Evolutionary conservation across 129 eudicot genomes (phyloP).

Genomic region (Pulicaria dysenterica): DNA sequence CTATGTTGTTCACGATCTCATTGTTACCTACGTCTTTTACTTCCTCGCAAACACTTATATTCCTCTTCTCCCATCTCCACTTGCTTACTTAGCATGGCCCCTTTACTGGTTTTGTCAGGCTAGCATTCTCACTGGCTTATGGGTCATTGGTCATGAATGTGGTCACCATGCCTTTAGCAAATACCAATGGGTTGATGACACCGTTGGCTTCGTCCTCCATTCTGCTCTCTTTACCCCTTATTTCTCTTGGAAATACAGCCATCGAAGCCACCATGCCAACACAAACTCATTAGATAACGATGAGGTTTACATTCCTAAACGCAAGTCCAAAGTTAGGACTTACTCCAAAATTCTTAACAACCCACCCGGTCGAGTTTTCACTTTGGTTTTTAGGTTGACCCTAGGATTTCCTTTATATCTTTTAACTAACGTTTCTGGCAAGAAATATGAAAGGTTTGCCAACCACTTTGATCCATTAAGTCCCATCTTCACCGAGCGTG

Average conservation of each 20-base stretch:
- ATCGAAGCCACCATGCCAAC: slow-evolving; percentile 40
- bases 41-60: slow-evolving; percentile 35
- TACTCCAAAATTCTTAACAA: slow-evolving; percentile 37
- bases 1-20: slow-evolving; percentile 37
- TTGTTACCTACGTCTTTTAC: slow-evolving; percentile 29
- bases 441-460: not conserved
- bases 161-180: slow-evolving; percentile 39
- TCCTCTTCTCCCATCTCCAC: slow-evolving; percentile 25
- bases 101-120: slow-evolving; percentile 37
- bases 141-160: slow-evolving; percentile 45
- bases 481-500: slow-evolving; percentile 9
- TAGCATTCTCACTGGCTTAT: slow-evolving; percentile 38
- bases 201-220: slow-evolving; percentile 34
- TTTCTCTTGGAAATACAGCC: slow-evolving; percentile 43
- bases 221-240: slow-evolving; percentile 36
- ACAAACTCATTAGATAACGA: slow-evolving; percentile 36
- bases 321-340: slow-evolving; percentile 27
- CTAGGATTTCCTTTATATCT: slow-evolving; percentile 1
- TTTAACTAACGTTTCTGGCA: not conserved
- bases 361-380: slow-evolving; percentile 39
- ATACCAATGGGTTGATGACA: slow-evolving; percentile 34
- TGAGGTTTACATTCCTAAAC: slow-evolving; percentile 41
- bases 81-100: slow-evolving; percentile 35
- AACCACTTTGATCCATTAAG: slow-evolving; percentile 13
- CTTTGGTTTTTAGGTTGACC: not conserved